Base-by-base conservation (phyloP, 1,139 yeast species). In the Insectozyma bohioensis region DNA sequence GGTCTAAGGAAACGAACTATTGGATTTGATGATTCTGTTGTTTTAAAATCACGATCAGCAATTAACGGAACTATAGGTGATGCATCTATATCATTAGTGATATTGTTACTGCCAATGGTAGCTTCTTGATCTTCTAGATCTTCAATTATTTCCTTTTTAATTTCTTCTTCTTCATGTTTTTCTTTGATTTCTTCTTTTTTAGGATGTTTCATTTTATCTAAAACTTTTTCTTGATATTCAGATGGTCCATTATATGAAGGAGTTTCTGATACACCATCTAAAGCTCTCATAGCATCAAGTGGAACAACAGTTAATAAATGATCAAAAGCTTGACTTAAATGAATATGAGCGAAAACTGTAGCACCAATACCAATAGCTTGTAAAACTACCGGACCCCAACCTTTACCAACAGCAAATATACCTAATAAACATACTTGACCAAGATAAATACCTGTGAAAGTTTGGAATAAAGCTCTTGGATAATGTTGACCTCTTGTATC, bases 341-440 rank as follows among this genome's bases (percentile, higher is more conserved):
- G 68, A 21, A 76, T 26, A 52, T 92, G 96, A 36, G 77, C 71
- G 49, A 78, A 75, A 4, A 75, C 72, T 1, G 97, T 87, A 42
- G 73, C 67, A 11, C 67, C 76, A 11, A 87, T 50, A 35, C 80
- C 66, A 37, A 86, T 70, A 6, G 76, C 82, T 58, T 85, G 87
- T 34, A 92, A 63, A 11, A 76, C 90, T 44, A 90, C 74, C 30
- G 95, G 95, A 24, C 95, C 97, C 96, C 96, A 90, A 37, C 95
- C 85, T 69, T 87, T 86, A 43, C 95, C 94, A 50, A 88, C 87
- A 17, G 80, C 86, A 54, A 88, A 87, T 43, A 92, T 67, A 36
- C 95, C 97, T 44, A 90, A 62, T 52, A 92, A 54, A 64, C 95
- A 86, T 20, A 88, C 59, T 59, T 92, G 92, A 13, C 94, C 95